Base-by-base conservation (phyloP, 441 rosid genomes). In the Theobroma grandiflorum region DNA sequence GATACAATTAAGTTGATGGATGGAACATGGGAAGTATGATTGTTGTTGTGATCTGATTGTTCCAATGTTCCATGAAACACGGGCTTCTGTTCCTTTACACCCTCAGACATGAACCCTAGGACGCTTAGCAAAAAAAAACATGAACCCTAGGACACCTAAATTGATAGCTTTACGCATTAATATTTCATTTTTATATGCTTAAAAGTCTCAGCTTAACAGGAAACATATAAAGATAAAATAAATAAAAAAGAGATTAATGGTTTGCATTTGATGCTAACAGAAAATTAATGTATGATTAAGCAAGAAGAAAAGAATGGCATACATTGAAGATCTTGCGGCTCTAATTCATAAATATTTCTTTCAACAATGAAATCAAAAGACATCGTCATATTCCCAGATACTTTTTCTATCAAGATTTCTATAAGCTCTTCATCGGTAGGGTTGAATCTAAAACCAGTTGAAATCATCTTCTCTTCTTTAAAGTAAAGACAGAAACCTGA, bases 341-440 rank as follows among this genome's bases (percentile, higher is more conserved):
- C 86, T 7, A 31, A 75, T 18, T 80, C 75, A 12, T 85, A 85
- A 7, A 82, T 37, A 35, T 85, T 80, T 40, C 52, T 59, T 35
- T 85, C 71, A 3, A 73, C 22, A 57, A 85, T 85, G 78, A 85
- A 85, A 53, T 78, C 50, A 8, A 85, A 68, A 57, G 78, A 49
- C 80, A 61, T 72, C 71, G 65, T 75, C 31, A 43, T 70, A 47
- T 59, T 45, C 9, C 42, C 59, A 3, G 70, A 76, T 31, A 77
- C 80, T 78, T 85, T 85, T 38, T 55, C 42, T 42, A 75, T 63
- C 8, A 85, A 65, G 43, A 80, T 76, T 26, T 85, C 65, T 50
- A 85, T 61, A 11, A 85, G 74, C 75, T 85, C 88, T 72, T 80
- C 82, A 50, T 85, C 88, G 0, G 85, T 85, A 22, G 88, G 88